phyloP scores from a whole-genome alignment of 331 rosid species.

The Quercus phellos region DNA sequence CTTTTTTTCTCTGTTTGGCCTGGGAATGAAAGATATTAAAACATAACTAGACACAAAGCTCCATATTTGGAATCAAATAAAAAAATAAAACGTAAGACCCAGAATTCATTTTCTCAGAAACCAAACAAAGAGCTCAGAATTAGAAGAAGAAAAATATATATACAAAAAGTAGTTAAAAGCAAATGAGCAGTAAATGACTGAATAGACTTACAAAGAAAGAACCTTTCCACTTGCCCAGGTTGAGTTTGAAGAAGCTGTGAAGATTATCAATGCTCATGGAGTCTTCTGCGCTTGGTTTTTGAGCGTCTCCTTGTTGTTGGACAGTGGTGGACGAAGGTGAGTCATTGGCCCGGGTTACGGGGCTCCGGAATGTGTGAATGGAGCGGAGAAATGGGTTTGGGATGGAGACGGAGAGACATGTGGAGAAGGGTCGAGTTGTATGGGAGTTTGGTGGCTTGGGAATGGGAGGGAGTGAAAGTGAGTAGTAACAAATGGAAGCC shows the following conservation, averaged over 20 bases:
- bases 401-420: neutral
- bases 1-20: neutral
- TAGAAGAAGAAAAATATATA: neutral
- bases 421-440: conserved; percentile 12
- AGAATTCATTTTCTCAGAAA: neutral
- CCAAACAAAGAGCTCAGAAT: neutral
- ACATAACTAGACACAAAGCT: neutral
- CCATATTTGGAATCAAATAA: neutral
- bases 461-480: conserved; percentile 32
- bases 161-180: neutral
- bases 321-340: conserved; percentile 32
- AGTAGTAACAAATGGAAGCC: conserved; percentile 46
- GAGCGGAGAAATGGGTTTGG: conserved; percentile 14
- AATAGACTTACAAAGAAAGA: conserved; percentile 61
- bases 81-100: neutral
- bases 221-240: conserved; percentile 81
- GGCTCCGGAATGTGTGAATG: conserved; percentile 10
- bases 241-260: conserved; percentile 54
- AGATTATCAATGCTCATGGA: conserved; percentile 73
- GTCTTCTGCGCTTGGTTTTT: conserved; percentile 24
- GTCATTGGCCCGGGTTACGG: conserved; percentile 42
- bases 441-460: conserved; percentile 18
- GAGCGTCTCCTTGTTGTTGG: conserved; percentile 27
- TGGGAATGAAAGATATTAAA: neutral
- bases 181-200: too few species aligned